A percentile compares a stretch with the other conserved stretches of the same genome.
These are phyloP conservation scores for Trichosporon sp. DNA, from an alignment of 1,284 basidiomycete species.

Conservation along the genomic window DNA sequence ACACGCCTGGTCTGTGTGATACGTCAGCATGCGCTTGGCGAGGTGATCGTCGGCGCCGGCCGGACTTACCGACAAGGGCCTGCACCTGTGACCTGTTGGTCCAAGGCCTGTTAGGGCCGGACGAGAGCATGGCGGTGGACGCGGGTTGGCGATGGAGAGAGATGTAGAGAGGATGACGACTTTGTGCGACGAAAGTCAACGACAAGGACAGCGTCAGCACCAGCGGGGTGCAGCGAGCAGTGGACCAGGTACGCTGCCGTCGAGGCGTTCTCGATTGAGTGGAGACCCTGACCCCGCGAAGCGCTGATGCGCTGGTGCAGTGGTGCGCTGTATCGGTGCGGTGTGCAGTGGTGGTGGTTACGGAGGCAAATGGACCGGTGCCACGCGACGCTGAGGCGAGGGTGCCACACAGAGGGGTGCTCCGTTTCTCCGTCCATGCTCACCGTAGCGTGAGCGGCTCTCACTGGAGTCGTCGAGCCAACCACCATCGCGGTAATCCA, in stretches of 20 bases:
- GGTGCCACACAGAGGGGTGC: neutral
- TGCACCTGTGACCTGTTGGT: conserved; percentile 38
- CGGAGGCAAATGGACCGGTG: neutral
- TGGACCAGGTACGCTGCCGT: neutral
- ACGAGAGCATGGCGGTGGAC: conserved; percentile 23
- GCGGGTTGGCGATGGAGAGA: neutral
- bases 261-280: neutral
- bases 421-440: conserved; percentile 2
- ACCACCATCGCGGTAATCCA: conserved; percentile 6
- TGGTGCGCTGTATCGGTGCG: too few relatives aligned
- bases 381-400: neutral
- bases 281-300: neutral
- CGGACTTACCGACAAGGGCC: conserved; percentile 42
- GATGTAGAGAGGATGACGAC: neutral
- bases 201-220: neutral
- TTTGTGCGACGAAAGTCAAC: neutral
- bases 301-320: neutral
- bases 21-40: neutral
- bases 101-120: conserved; percentile 34
- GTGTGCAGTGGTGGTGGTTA: too few relatives aligned
- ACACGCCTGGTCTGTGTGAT: conserved; percentile 63
- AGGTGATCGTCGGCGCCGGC: neutral
- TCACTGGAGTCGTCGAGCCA: conserved; percentile 3
- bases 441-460: neutral
- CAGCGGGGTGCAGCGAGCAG: neutral